Evolutionary conservation across 148 eudicot species (phyloP), one percentile per base, ranked within the genome.

Genomic region (Chenopodium suecicum): DNA sequence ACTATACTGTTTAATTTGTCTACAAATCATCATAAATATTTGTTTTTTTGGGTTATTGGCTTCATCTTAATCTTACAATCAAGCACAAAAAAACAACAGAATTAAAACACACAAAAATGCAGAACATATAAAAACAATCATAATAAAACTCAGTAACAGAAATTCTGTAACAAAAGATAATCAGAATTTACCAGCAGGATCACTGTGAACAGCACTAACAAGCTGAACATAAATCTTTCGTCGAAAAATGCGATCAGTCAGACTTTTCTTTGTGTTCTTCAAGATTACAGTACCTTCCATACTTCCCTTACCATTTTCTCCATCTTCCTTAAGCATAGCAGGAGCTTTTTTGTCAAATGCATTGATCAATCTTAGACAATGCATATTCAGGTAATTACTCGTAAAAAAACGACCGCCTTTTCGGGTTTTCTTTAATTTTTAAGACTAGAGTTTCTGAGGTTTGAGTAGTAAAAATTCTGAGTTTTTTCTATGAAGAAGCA

Each of bases 191-290:
- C 11, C 46, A 71, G 54, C 74, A 34, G 74, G 29, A 46, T 69
- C 46, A 32, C 46, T 32, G 0, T 71, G 48, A 44, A 71, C 75
- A 22, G 75, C 75, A 20, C 75, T 71, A 2, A 44, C 75, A 71
- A 71, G 75, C 75, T 71, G 75, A 71, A 71, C 19, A 22, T 12
- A 71, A 44, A 71, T 22, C 75, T 71, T 71, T 46, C 16, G 11
- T 27, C 52, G 52, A 71, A 71, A 9, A 22, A 14, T 12, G 22
- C n/a, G 27, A 44, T 71, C 75, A 71, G 54, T 17, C 0, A 70
- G 5, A n/a, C 1, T n/a, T 4, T 22, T 9, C 32, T 67, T 25
- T 7, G 44, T 41, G 7, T 71, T 71, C 75, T 71, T 71, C 25
- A 71, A 22, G 27, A 71, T 71, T 20, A 71, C 54, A 17, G 54